Base-by-base conservation (phyloP, 148 eudicot genomes). In the Chenopodium quinoa region DNA sequence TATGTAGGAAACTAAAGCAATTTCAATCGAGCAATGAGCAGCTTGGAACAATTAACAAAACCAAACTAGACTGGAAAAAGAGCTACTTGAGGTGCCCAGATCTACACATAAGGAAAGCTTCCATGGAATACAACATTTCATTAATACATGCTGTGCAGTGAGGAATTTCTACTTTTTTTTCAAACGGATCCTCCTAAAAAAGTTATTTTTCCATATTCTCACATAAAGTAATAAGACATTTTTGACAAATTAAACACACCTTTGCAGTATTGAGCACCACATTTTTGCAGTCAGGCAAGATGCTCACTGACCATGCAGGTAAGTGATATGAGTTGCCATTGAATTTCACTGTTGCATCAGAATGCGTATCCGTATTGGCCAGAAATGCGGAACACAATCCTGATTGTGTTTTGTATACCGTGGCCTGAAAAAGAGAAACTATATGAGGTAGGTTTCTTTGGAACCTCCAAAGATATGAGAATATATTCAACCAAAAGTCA, bases 251-350 rank as follows among this genome's bases (percentile, higher is more conserved):
- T 47, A 83, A 65, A 68, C 90, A 40, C 82, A 96, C 99, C 97
- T 92, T 91, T 82, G 99, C 99, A 79, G 98, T 90, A 78, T 96
- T 93, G 47, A 92, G 88, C 66, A 80, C 98, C 27, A 93, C 99
- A 83, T 85, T 92, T 88, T 93, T 93, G 92, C 99, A 96, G 90
- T 96, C 99, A 64, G 98, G 99, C 84, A 96, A 91, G 86, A 96
- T 93, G 95, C 97, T 96, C 78, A 96, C 99, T 69, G 99, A 96
- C 99, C 99, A 96, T 60, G 97, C 92, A 75, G 99, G 99, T 83
- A 96, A 78, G 71, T 80, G 83, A 75, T 96, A 96, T 32, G 94
- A 90, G 54, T 91, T 92, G 60, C 99, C 98, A 73, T 90, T 91
- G 77, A 89, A 96, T 9, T 75, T 89, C 68, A 93, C 93, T 22